Evolutionary conservation across 441 rosid genomes (phyloP).

Genomic region (Populus hybrid): DNA sequence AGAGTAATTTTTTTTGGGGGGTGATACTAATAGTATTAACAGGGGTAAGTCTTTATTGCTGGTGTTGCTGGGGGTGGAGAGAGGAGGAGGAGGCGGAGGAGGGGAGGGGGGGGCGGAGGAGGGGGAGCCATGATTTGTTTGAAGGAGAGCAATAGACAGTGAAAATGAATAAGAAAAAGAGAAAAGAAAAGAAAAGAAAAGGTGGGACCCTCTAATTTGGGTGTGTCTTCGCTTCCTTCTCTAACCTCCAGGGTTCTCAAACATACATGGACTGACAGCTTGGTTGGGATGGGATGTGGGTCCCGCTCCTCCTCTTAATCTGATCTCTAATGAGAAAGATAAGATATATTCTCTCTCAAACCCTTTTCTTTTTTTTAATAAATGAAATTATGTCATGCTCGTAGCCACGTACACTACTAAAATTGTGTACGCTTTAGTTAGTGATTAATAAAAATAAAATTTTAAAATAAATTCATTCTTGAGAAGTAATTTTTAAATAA

Average conservation of each 20-base stretch:
- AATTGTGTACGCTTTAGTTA: too few species aligned
- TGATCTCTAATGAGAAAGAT: neutral
- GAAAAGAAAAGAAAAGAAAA: too few species aligned
- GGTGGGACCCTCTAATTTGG: neutral
- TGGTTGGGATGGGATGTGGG: neutral
- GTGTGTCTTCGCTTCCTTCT: neutral
- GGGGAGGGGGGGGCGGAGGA: neutral
- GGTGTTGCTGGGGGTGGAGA: neutral
- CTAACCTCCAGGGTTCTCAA: neutral
- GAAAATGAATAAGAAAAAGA: neutral
- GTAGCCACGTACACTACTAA: neutral
- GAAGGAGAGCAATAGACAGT: neutral
- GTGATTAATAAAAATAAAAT: too few species aligned
- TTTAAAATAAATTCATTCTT: too few species aligned
- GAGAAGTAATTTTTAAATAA: too few species aligned
- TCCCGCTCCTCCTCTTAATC: neutral
- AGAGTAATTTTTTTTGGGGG: neutral
- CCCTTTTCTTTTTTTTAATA: neutral
- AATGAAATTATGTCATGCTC: neutral
- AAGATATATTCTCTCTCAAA: neutral
- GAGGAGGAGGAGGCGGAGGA: neutral
- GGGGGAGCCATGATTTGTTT: constrained; percentile 18
- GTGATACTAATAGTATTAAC: constrained; percentile 15
- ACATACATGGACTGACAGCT: neutral
- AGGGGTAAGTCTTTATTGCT: neutral